A percentile compares a stretch with the other conserved stretches of the same genome.
Evolutionary conservation across 129 eudicot genomes (phyloP).

Genomic region (Oenanthe sinensis): DNA sequence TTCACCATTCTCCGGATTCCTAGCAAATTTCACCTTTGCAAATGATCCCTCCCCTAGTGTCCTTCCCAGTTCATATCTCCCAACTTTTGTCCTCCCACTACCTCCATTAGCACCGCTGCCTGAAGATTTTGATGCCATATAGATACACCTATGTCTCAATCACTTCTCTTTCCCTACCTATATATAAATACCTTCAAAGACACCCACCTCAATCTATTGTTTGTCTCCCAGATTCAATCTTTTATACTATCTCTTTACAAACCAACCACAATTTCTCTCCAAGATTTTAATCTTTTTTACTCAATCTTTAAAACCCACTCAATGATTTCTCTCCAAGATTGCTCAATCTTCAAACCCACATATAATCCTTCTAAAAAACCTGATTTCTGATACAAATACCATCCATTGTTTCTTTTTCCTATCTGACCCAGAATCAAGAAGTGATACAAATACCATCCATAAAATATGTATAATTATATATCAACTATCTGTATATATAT

Average conservation of each 20-base stretch:
- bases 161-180: background rate
- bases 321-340: background rate
- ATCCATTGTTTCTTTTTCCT: background rate
- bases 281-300: background rate
- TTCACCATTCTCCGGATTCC: constrained; percentile 3
- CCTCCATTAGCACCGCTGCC: background rate
- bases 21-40: constrained; percentile 11
- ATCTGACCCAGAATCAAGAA: background rate
- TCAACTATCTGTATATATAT: background rate
- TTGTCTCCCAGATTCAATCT: constrained; percentile 1
- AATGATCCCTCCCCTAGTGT: constrained; percentile 13
- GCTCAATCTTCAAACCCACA: background rate
- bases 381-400: constrained; percentile 1
- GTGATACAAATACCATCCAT: background rate
- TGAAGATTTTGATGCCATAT: constrained; percentile 13
- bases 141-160: background rate
- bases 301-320: background rate
- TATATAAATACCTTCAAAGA: background rate
- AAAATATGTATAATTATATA: background rate
- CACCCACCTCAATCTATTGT: background rate
- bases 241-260: background rate
- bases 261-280: background rate
- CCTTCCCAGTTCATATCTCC: constrained; percentile 13
- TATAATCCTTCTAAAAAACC: background rate
- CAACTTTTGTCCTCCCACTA: constrained; percentile 13